phyloP scores from a whole-genome alignment of 2,329 filamentous ascomycete species.

The Apiospora rasikravindrae region DNA sequence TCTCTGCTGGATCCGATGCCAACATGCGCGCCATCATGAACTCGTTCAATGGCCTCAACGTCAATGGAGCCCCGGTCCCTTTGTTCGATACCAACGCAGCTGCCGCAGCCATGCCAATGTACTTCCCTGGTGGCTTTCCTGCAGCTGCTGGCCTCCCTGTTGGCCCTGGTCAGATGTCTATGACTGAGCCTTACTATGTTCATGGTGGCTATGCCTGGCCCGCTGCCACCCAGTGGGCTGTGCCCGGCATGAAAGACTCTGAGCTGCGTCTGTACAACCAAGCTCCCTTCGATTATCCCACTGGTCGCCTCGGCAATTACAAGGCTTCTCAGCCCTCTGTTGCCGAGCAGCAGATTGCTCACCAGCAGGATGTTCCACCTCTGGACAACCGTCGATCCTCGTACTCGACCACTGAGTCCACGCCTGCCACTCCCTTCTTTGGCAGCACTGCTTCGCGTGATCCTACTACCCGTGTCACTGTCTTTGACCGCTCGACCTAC shows the following conservation, averaged over 20 bases:
- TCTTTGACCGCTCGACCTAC: conserved; percentile 67
- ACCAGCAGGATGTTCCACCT: conserved; percentile 61
- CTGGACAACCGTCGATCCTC: conserved; percentile 71
- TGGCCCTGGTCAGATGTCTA: conserved; percentile 15
- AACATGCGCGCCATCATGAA: conserved; percentile 36
- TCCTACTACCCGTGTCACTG: conserved; percentile 62
- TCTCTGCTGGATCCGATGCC: conserved; percentile 27
- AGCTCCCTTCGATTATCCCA: conserved; percentile 22
- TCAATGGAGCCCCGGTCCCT: conserved; percentile 36
- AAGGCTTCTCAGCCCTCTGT: conserved; percentile 53
- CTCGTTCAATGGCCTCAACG: conserved; percentile 41
- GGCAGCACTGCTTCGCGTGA: conserved; percentile 63
- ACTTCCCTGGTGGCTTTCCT: conserved; percentile 15
- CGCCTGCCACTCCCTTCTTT: conserved; percentile 69
- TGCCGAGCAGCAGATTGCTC: conserved; percentile 56
- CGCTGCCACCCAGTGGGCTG: conserved; percentile 17
- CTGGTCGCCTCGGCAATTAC: conserved; percentile 36
- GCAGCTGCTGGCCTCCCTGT: conserved; percentile 10
- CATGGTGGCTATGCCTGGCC: conserved; percentile 1
- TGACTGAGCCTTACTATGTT: conserved; percentile 11
- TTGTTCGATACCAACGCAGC: conserved; percentile 39
- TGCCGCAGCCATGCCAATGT: conserved; percentile 37
- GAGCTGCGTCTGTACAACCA: conserved; percentile 16
- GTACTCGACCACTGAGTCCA: conserved; percentile 71
- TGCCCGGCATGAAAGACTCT: not conserved